Evolutionary conservation across 306 rosid species (phyloP), one percentile per base, ranked within the genome.

Genomic region (Herpetospermum pedunculosum): DNA sequence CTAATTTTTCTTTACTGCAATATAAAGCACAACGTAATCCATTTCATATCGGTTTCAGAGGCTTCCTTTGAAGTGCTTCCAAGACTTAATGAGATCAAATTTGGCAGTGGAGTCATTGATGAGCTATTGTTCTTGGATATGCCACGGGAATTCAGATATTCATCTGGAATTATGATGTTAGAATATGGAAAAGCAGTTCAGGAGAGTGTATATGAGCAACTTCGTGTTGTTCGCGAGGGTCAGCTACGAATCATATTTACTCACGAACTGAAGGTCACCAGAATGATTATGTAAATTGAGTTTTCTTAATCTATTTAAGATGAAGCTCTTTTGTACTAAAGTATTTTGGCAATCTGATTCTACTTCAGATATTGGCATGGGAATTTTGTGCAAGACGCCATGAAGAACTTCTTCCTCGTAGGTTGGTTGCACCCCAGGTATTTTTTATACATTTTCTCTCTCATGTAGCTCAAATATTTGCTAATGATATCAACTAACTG

Each of bases 121-220:
- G 83, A 79, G 52, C 76, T 81, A 26, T 50, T 84, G 52, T 79
- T 76, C 73, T 74, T 84, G 37, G 85, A 74, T 64, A 53, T 77
- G 29, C 83, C 88, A 8, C 85, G 53, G 46, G 83, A 70, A 38
- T 57, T 40, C 59, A 76, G 78, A 70, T 70, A 69, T 49, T 50
- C 83, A 29, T 84, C 85, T 10, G 88, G 88, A 70, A 29, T 76
- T 37, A 69, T 75, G 78, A 65, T 84, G 85, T 54, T 81, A 48
- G 83, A 79, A 57, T 81, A 77, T 62, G 85, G 49, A 60, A 84
- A 76, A 75, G 85, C 83, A 18, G 76, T 77, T 69, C 88, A 84
- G 79, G 82, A 81, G 70, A 81, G 83, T 77, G 82, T 84, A 32
- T 81, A 73, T 35, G 84, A 79, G 79, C 81, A 71, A 65, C 74